These are phyloP conservation scores for Entomortierella parvispora DNA, from an alignment of 192 early-diverging fungal genomes.

Conservation along the genomic window DNA sequence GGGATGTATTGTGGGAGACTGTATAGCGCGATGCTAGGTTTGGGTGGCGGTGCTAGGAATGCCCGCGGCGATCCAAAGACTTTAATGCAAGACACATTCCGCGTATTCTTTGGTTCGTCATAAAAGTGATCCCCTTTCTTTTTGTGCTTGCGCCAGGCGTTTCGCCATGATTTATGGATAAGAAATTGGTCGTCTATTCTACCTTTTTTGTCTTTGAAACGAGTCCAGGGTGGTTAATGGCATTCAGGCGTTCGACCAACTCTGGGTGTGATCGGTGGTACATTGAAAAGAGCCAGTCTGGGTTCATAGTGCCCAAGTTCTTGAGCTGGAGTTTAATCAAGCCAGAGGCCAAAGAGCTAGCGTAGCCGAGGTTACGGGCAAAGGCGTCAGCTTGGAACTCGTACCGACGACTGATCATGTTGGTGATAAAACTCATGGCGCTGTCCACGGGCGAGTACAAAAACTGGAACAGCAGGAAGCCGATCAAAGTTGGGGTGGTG, in stretches of 20 bases:
- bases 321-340: constrained; percentile 92
- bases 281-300: constrained; percentile 89
- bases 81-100: no score
- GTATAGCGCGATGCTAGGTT: no score
- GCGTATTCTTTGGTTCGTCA: no score
- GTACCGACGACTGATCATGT: constrained; percentile 83
- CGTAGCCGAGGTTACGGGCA: constrained; percentile 87
- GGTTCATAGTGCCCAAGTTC: constrained; percentile 89
- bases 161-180: no score
- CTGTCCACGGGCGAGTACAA: constrained; percentile 85
- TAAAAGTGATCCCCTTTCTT: no score
- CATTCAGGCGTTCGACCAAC: constrained; percentile 85
- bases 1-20: no score
- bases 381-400: constrained; percentile 96
- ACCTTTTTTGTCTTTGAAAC: constrained; percentile 27
- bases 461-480: constrained; percentile 92
- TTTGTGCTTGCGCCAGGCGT: no score
- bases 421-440: constrained; percentile 77
- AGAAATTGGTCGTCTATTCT: constrained; percentile 9
- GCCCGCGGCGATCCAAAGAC: no score
- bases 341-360: constrained; percentile 72
- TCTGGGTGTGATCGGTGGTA: constrained; percentile 94
- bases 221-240: constrained; percentile 34
- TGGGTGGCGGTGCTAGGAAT: no score
- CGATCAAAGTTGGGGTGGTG: constrained; percentile 82